These are phyloP conservation scores for Bromus sterilis DNA, from an alignment of 176 grass and related monocot genomes.

Conservation along the genomic window DNA sequence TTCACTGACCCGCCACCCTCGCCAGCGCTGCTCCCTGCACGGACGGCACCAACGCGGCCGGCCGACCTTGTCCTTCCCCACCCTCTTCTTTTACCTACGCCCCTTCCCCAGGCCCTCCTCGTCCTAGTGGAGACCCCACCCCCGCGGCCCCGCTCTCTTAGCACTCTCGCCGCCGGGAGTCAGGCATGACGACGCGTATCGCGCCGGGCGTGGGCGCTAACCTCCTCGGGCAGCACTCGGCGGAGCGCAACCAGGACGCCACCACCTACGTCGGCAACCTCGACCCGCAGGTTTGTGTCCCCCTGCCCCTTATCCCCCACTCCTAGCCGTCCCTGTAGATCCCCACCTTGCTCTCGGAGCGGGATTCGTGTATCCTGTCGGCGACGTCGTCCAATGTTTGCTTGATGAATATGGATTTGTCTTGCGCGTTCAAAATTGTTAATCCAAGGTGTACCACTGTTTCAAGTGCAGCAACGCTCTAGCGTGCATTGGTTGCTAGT, in stretches of 20 bases:
- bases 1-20: not conserved
- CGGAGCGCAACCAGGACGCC: slow-evolving; percentile 96
- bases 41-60: not conserved
- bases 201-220: slow-evolving; percentile 96
- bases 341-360: not conserved
- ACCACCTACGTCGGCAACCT: slow-evolving; percentile 98
- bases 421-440: not conserved
- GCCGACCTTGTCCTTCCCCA: no score
- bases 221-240: slow-evolving; percentile 89
- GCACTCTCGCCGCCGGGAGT: not conserved
- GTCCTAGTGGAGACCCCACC: slow-evolving; percentile 1
- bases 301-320: not conserved
- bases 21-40: not conserved
- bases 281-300: slow-evolving; percentile 71
- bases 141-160: not conserved
- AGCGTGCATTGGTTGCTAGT: not conserved
- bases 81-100: no score
- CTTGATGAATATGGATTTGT: not conserved
- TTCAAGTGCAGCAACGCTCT: not conserved
- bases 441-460: not conserved
- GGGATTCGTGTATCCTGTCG: not conserved
- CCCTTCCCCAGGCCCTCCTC: not conserved
- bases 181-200: slow-evolving; percentile 86
- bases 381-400: not conserved
- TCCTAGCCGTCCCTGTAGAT: not conserved